Conservation (phyloP, 73 alveolate genomes). For the Effrenium voratum region DNA sequence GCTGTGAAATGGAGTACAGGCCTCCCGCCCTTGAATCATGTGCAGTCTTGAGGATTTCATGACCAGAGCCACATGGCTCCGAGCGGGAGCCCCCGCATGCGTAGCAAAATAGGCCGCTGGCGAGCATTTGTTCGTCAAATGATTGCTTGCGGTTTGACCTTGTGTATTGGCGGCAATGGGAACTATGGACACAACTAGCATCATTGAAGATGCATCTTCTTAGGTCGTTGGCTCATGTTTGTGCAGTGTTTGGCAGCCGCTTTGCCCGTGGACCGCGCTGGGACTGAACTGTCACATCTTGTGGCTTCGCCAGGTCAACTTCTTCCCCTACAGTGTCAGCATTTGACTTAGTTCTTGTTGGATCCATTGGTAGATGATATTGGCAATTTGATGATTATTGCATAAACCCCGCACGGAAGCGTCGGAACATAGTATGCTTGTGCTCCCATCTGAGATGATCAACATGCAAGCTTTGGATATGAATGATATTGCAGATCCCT, state of each 20-base stretch:
- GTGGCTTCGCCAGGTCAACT: conserved; percentile 32
- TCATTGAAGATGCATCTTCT: neutral
- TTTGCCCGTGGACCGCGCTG: neutral
- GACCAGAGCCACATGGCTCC: no score
- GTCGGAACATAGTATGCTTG: neutral
- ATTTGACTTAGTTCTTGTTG: neutral
- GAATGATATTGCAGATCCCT: neutral
- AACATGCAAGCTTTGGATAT: neutral
- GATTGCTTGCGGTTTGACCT: neutral
- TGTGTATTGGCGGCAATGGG: no score
- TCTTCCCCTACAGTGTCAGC: conserved; percentile 86
- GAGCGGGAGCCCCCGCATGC: no score
- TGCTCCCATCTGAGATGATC: neutral
- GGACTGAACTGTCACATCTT: neutral
- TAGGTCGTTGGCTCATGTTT: neutral
- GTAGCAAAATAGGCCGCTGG: no score
- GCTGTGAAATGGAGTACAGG: no score
- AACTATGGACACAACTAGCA: neutral
- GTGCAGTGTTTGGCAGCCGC: neutral
- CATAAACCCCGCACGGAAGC: neutral
- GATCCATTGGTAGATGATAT: neutral
- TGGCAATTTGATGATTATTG: neutral
- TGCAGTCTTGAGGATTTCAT: no score
- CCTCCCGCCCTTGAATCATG: no score
- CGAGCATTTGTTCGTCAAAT: no score